Conservation (phyloP, 2,329 filamentous ascomycete species). For the Scedosporium boydii region DNA sequence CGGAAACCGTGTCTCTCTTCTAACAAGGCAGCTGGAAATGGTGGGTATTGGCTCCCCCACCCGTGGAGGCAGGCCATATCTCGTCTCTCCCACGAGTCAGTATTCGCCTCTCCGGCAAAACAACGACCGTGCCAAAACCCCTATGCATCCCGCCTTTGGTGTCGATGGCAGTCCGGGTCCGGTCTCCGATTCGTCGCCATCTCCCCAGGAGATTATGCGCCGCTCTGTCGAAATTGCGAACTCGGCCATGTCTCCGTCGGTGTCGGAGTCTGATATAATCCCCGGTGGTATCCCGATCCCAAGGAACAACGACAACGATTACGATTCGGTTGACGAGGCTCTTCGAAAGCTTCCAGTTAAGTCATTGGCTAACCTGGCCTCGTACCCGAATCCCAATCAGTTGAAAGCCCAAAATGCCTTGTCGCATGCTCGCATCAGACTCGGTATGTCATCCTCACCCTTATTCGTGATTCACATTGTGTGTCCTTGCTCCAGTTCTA, state of each 20-base stretch:
- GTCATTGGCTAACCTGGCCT: slow-evolving; percentile 42
- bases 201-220: background rate
- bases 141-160: slow-evolving; percentile 10
- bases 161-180: background rate
- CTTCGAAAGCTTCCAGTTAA: slow-evolving; percentile 26
- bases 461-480: background rate
- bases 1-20: background rate
- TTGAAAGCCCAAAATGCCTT: slow-evolving; percentile 29
- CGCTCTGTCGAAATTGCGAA: background rate
- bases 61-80: background rate
- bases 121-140: slow-evolving; percentile 40
- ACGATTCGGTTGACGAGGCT: background rate
- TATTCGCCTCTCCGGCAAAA: slow-evolving; percentile 47
- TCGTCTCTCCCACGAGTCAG: slow-evolving; percentile 16
- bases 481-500: background rate
- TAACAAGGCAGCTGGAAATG: background rate
- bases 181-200: background rate
- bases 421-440: too few species aligned
- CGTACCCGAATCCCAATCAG: slow-evolving; percentile 46
- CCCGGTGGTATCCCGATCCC: background rate
- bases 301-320: background rate
- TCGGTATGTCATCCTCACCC: background rate
- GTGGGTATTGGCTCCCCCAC: background rate
- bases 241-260: background rate
- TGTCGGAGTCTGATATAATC: background rate